Percentiles rank a stretch among this genome's conserved stretches.
Conservation (phyloP, 2,329 filamentous ascomycete species). For the Xylaria sp. region DNA sequence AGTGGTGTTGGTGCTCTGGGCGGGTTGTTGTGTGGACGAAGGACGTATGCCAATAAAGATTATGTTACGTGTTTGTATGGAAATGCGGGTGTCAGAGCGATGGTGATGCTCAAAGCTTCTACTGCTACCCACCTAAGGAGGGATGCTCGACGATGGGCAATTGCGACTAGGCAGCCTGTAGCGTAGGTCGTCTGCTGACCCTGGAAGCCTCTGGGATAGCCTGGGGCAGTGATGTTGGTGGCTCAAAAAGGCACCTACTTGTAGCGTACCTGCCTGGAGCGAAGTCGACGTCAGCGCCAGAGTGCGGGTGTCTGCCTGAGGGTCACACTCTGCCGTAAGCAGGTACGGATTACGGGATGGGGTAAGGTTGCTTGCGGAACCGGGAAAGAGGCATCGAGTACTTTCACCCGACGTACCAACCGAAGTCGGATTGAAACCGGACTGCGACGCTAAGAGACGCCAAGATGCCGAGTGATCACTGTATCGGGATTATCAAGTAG, state of each 20-base stretch:
- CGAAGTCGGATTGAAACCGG: too few relatives aligned
- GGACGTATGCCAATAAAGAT: not conserved
- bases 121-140: slow-evolving; percentile 12
- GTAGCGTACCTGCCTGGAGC: slow-evolving; percentile 15
- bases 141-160: slow-evolving; percentile 30
- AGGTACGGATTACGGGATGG: not conserved
- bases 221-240: too few relatives aligned
- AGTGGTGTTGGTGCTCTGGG: too few relatives aligned
- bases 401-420: too few relatives aligned
- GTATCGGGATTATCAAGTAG: too few relatives aligned
- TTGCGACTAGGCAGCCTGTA: slow-evolving; percentile 25
- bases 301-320: slow-evolving; percentile 18
- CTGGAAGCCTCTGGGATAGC: not conserved
- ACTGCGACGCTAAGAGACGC: too few relatives aligned
- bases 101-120: slow-evolving; percentile 18
- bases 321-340: not conserved
- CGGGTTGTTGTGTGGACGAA: not conserved
- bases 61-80: not conserved
- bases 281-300: slow-evolving; percentile 48
- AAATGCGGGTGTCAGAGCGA: slow-evolving; percentile 9
- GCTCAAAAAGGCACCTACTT: not conserved
- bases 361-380: too few relatives aligned
- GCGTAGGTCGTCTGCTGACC: slow-evolving; percentile 27
- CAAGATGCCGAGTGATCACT: too few relatives aligned
- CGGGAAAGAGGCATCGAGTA: too few relatives aligned